These are phyloP conservation scores for Periglandula ipomoeae DNA, from an alignment of 2,329 filamentous ascomycete species.

Conservation along the genomic window DNA sequence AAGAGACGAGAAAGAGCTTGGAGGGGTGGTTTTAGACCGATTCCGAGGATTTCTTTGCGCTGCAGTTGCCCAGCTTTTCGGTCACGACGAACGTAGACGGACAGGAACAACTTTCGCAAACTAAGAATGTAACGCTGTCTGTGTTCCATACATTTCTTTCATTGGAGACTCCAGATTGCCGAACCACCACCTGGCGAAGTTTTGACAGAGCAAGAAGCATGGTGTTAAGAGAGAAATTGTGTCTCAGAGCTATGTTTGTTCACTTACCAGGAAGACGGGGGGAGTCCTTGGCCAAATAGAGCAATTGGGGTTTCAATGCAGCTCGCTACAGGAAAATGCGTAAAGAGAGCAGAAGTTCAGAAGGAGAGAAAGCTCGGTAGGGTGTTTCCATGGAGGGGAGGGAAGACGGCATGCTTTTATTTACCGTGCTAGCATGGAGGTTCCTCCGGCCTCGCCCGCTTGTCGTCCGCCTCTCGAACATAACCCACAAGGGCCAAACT, in stretches of 20 bases:
- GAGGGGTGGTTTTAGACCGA: too few species aligned
- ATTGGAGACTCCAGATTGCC: too few species aligned
- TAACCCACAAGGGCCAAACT: slow-evolving; percentile 6
- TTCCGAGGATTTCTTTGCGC: too few species aligned
- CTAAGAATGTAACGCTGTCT: too few species aligned
- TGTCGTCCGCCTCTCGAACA: not conserved
- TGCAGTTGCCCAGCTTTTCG: too few species aligned
- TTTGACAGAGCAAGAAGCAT: not conserved
- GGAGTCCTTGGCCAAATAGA: slow-evolving; percentile 13
- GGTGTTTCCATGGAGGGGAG: slow-evolving; percentile 11
- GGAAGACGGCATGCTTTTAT: slow-evolving; percentile 12
- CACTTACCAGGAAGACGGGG: slow-evolving; percentile 18
- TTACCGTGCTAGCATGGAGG: slow-evolving; percentile 4
- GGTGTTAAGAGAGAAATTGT: not conserved
- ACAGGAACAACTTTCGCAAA: too few species aligned
- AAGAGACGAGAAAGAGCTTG: too few species aligned
- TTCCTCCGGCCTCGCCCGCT: slow-evolving; percentile 6
- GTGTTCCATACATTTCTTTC: too few species aligned
- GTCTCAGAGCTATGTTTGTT: not conserved
- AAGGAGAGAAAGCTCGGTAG: slow-evolving; percentile 15
- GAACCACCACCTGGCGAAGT: not conserved
- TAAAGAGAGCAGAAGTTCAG: slow-evolving; percentile 16
- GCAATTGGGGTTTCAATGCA: slow-evolving; percentile 16
- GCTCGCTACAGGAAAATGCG: slow-evolving; percentile 19
- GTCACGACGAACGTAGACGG: too few species aligned